phyloP scores from a whole-genome alignment of 768 basidiomycete genomes.

The Boletales sp. region DNA sequence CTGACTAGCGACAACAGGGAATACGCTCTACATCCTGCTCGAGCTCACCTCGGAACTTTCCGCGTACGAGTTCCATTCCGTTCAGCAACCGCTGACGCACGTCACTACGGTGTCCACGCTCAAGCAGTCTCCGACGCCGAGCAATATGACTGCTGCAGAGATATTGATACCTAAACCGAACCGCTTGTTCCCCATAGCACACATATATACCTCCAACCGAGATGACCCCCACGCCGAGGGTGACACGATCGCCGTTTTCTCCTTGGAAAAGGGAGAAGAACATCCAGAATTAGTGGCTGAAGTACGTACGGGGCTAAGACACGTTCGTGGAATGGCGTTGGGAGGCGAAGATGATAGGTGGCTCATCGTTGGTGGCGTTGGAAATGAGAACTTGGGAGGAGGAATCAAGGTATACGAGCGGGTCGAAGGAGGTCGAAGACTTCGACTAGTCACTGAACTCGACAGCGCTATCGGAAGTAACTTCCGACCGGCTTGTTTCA shows the following conservation, averaged over 20 bases:
- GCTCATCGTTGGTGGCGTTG: slow-evolving; percentile 60
- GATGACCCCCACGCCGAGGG: slow-evolving; percentile 67
- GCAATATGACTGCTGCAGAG: slow-evolving; percentile 64
- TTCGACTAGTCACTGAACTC: slow-evolving; percentile 51
- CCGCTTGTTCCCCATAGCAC: slow-evolving; percentile 47
- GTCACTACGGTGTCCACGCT: slow-evolving; percentile 45
- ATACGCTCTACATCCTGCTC: slow-evolving; percentile 59
- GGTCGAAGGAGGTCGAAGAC: slow-evolving; percentile 50
- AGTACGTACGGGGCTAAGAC: slow-evolving; percentile 64
- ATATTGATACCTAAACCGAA: slow-evolving; percentile 59
- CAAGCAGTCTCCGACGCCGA: slow-evolving; percentile 41
- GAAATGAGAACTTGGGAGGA: slow-evolving; percentile 47
- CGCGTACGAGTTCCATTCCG: slow-evolving; percentile 49
- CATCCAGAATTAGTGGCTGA: slow-evolving; percentile 53
- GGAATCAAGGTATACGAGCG: slow-evolving; percentile 74
- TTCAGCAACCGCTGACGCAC: slow-evolving; percentile 37
- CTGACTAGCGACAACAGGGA: slow-evolving; percentile 38
- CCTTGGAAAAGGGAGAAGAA: slow-evolving; percentile 41
- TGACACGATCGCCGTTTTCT: slow-evolving; percentile 71
- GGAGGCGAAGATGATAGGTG: slow-evolving; percentile 59
- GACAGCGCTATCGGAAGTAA: slow-evolving; percentile 34
- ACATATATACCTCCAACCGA: slow-evolving; percentile 73
- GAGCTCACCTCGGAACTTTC: slow-evolving; percentile 61
- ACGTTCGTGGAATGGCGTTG: slow-evolving; percentile 67
- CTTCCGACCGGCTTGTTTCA: slow-evolving; percentile 31